These are phyloP conservation scores for Schizochytrium sp. DNA, from an alignment of 108 stramenopile species.

Conservation along the genomic window DNA sequence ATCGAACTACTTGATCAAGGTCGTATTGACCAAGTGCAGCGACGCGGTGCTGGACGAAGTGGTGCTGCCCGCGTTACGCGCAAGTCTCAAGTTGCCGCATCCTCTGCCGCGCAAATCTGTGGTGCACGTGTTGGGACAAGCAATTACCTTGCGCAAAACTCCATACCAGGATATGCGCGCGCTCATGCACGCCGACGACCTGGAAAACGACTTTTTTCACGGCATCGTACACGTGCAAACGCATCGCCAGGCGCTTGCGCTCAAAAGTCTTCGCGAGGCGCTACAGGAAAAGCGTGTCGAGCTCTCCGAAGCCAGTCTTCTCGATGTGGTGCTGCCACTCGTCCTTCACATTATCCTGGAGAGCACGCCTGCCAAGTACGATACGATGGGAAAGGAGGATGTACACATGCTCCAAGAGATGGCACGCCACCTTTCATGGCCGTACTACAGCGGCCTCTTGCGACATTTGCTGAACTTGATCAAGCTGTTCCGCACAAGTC, in stretches of 20 bases:
- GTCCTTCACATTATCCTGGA: background rate
- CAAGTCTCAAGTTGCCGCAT: background rate
- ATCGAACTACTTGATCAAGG: background rate
- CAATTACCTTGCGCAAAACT: background rate
- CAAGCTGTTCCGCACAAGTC: background rate
- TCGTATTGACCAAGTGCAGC: background rate
- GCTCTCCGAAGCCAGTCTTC: background rate
- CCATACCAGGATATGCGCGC: background rate
- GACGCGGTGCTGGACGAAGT: background rate
- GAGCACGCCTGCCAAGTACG: background rate
- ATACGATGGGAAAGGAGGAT: background rate
- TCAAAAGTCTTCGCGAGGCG: background rate
- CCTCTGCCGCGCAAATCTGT: background rate
- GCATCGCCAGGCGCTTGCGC: background rate
- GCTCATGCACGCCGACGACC: background rate
- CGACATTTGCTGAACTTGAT: background rate
- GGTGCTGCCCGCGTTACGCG: background rate
- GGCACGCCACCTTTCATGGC: background rate
- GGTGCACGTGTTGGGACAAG: background rate
- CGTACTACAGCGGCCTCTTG: background rate
- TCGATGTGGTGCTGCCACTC: background rate
- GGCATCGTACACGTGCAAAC: conserved; percentile 5
- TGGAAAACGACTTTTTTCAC: background rate
- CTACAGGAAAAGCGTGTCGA: background rate
- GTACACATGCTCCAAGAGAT: background rate